These are phyloP conservation scores for Pseudonectria buxi DNA, from an alignment of 2,329 filamentous ascomycete genomes.

Conservation along the genomic window DNA sequence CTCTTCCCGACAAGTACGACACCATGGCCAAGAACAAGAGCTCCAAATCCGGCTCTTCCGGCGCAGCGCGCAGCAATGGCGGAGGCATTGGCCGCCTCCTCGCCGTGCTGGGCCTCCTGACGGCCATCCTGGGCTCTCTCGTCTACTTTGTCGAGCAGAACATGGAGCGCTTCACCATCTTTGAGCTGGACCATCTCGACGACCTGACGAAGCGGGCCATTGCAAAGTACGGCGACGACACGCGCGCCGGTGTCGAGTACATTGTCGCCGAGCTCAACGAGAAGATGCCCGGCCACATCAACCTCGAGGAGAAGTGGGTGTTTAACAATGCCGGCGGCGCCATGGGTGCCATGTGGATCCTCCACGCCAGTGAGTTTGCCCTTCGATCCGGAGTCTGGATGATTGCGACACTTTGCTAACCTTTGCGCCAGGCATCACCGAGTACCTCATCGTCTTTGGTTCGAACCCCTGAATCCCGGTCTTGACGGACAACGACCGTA, in stretches of 20 bases:
- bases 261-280: slow-evolving; percentile 61
- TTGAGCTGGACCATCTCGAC: slow-evolving; percentile 61
- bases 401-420: slow-evolving; percentile 1
- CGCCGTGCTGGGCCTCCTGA: slow-evolving; percentile 44
- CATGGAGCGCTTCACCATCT: slow-evolving; percentile 66
- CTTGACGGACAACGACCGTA: not conserved
- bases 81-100: slow-evolving; percentile 32
- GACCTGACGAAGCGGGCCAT: slow-evolving; percentile 61
- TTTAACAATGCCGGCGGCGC: slow-evolving; percentile 90
- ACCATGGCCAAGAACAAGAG: slow-evolving; percentile 10
- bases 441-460: slow-evolving; percentile 85
- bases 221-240: slow-evolving; percentile 66
- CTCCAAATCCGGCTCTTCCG: slow-evolving; percentile 6
- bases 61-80: slow-evolving; percentile 20
- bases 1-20: not conserved
- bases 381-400: not conserved
- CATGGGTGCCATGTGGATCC: slow-evolving; percentile 87
- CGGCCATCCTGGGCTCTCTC: slow-evolving; percentile 48
- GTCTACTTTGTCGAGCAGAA: slow-evolving; percentile 52
- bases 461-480: slow-evolving; percentile 5
- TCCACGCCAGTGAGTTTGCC: slow-evolving; percentile 67
- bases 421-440: slow-evolving; percentile 56
- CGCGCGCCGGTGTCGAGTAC: slow-evolving; percentile 57
- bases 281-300: slow-evolving; percentile 50
- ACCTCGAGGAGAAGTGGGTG: slow-evolving; percentile 72